These are phyloP conservation scores for Paraphoma chrysanthemicola DNA, from an alignment of 2,329 filamentous ascomycete genomes.

Conservation along the genomic window DNA sequence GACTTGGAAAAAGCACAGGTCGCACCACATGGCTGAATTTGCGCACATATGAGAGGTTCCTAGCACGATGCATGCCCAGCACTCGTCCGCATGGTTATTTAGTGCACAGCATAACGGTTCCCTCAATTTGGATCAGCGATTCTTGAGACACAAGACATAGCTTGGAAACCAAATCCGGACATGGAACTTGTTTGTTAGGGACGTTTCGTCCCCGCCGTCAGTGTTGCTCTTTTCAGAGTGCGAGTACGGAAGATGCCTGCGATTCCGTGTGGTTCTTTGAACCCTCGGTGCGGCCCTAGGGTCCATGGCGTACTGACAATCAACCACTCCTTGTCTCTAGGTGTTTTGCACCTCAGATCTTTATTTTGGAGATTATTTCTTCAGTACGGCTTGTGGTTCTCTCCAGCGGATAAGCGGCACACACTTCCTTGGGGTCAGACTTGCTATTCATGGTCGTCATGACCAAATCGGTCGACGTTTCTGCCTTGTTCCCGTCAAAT, in stretches of 20 bases:
- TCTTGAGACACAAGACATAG: too few relatives aligned
- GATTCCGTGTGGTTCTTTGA: slow-evolving; percentile 16
- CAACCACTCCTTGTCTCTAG: slow-evolving; percentile 11
- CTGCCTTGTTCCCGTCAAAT: not conserved
- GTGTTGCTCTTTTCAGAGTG: slow-evolving; percentile 23
- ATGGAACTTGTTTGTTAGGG: slow-evolving; percentile 12
- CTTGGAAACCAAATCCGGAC: not conserved
- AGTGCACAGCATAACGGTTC: not conserved
- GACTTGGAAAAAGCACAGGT: too few relatives aligned
- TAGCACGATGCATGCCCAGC: too few relatives aligned
- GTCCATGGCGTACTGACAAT: slow-evolving; percentile 27
- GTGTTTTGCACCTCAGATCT: slow-evolving; percentile 1
- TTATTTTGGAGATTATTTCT: not conserved
- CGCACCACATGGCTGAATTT: too few relatives aligned
- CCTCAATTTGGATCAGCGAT: not conserved
- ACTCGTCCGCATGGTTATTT: too few relatives aligned
- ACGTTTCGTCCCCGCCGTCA: slow-evolving; percentile 12
- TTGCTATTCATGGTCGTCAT: not conserved
- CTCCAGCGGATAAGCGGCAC: too few relatives aligned
- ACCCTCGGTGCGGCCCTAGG: slow-evolving; percentile 23
- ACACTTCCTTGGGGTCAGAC: not conserved
- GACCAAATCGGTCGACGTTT: not conserved
- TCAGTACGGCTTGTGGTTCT: too few relatives aligned
- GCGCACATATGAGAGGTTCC: too few relatives aligned
- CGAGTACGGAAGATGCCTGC: slow-evolving; percentile 25